Conservation (phyloP, 2,329 filamentous ascomycete genomes). For the Chlorencoelia australis region DNA sequence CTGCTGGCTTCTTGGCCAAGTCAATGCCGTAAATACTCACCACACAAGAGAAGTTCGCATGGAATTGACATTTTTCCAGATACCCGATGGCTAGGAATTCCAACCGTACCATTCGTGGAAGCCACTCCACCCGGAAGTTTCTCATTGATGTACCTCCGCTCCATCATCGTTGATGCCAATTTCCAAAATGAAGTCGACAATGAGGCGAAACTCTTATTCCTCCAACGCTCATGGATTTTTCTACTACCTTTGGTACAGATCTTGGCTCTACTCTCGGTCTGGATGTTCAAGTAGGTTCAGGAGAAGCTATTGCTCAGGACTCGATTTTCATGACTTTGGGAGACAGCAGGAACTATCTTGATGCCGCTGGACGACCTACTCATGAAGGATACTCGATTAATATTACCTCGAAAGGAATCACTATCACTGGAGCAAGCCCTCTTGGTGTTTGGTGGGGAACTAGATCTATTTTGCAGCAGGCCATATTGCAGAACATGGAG, state of each 20-base stretch:
- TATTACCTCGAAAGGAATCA: slow-evolving; percentile 32
- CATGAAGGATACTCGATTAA: slow-evolving; percentile 40
- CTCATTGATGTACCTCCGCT: slow-evolving; percentile 21
- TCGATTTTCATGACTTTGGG: slow-evolving; percentile 39
- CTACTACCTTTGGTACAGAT: slow-evolving; percentile 34
- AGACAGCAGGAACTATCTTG: slow-evolving; percentile 30
- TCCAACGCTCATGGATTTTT: slow-evolving; percentile 38
- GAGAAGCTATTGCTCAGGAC: slow-evolving; percentile 10
- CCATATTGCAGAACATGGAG: no score
- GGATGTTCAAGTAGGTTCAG: slow-evolving; percentile 23
- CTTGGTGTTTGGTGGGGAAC: no score
- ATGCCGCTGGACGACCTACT: slow-evolving; percentile 36
- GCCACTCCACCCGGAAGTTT: slow-evolving; percentile 20
- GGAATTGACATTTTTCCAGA: no score
- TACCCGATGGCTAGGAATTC: no score
- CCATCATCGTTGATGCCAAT: slow-evolving; percentile 35
- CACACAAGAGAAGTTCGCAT: no score
- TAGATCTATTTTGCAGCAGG: no score
- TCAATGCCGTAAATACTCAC: no score
- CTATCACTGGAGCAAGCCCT: slow-evolving; percentile 42
- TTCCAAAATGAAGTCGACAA: slow-evolving; percentile 34
- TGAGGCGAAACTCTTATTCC: slow-evolving; percentile 41
- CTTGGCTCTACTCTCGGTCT: slow-evolving; percentile 25
- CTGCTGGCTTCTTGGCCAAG: no score
- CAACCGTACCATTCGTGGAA: slow-evolving; percentile 28